Evolutionary conservation across 768 basidiomycete genomes (phyloP).

Genomic region (Lactifluus pinguis): DNA sequence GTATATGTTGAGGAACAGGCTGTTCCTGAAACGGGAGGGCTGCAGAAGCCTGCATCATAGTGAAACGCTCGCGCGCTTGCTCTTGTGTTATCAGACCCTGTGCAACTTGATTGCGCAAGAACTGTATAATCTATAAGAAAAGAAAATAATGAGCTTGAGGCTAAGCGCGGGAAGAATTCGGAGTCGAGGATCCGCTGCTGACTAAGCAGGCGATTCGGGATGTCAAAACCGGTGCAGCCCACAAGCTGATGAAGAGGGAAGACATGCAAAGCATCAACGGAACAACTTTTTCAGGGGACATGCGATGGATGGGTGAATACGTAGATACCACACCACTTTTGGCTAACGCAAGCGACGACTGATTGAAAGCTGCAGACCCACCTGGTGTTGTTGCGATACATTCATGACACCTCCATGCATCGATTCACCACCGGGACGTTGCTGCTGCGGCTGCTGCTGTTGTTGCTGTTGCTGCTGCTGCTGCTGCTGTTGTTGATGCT

Average conservation of each 20-base stretch:
- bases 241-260: constrained; percentile 10
- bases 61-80: constrained; percentile 6
- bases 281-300: not conserved
- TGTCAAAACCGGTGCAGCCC: constrained; percentile 12
- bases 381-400: constrained; percentile 6
- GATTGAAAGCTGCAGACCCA: not conserved
- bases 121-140: not conserved
- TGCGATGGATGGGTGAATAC: not conserved
- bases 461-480: constrained; percentile 10
- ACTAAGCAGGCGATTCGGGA: constrained; percentile 14
- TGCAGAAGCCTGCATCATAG: not conserved
- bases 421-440: constrained; percentile 6
- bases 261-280: not conserved
- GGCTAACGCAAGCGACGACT: not conserved
- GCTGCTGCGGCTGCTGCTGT: constrained; percentile 13
- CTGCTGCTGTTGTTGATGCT: constrained; percentile 3
- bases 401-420: constrained; percentile 4
- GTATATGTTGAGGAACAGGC: constrained; percentile 1
- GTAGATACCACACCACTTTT: not conserved
- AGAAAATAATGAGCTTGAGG: not conserved
- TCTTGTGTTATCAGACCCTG: constrained; percentile 5
- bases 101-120: not conserved
- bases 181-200: not conserved
- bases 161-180: not conserved
- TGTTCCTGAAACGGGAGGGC: constrained; percentile 1